Evolutionary conservation across 2,329 filamentous ascomycete species (phyloP).

Genomic region (Albophoma yamanashiensis): DNA sequence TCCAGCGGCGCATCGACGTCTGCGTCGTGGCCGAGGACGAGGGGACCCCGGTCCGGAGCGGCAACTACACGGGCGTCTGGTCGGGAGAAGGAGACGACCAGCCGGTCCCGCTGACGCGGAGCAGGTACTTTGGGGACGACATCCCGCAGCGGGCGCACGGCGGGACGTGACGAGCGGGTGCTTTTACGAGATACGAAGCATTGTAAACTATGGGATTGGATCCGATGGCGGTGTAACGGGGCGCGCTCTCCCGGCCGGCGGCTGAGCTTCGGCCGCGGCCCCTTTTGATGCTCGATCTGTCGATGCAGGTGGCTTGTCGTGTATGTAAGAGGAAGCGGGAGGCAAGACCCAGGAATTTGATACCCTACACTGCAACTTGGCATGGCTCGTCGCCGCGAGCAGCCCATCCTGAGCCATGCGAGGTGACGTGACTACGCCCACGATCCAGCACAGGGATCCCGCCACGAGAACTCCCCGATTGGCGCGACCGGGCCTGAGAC

Average conservation of each 20-base stretch:
- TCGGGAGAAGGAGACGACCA: slow-evolving; percentile 2
- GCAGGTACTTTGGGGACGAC: slow-evolving; percentile 9
- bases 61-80: slow-evolving; percentile 13
- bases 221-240: background rate
- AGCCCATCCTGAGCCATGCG: no score
- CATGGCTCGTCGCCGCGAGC: no score
- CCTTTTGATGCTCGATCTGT: no score
- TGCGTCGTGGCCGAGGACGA: slow-evolving; percentile 5
- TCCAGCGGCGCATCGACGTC: slow-evolving; percentile 7
- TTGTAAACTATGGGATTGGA: background rate
- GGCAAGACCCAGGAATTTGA: background rate
- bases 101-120: slow-evolving; percentile 5
- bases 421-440: background rate
- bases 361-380: background rate
- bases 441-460: background rate
- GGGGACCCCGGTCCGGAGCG: slow-evolving; percentile 1
- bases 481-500: background rate
- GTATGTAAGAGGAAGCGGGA: no score
- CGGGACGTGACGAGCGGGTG: background rate
- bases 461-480: no score
- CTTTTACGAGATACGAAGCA: background rate
- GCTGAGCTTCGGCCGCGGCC: no score
- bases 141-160: slow-evolving; percentile 7
- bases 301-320: no score
- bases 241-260: no score